phyloP scores from a whole-genome alignment of 106 monocot species.

The Ottelia alismoides region DNA sequence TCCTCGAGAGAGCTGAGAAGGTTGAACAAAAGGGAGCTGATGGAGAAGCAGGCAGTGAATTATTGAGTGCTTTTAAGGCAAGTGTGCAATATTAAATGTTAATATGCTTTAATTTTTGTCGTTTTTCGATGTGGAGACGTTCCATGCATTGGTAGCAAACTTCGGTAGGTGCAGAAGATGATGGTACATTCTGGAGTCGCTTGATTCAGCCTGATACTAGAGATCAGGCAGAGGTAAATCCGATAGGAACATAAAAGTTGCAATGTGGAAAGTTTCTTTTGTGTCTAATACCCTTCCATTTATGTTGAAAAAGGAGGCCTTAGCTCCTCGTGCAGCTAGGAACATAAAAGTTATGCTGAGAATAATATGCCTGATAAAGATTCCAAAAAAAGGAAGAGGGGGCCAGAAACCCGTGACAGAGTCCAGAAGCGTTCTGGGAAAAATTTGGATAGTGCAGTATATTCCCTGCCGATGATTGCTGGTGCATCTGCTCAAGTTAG shows the following conservation, averaged over 20 bases:
- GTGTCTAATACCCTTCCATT: background rate
- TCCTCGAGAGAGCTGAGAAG: conserved; percentile 99
- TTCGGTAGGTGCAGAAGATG: conserved; percentile 88
- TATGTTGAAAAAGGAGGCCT: conserved; percentile 37
- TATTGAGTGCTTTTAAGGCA: conserved; percentile 95
- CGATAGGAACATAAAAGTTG: background rate
- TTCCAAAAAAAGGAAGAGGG: conserved; percentile 47
- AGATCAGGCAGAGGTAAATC: conserved; percentile 57
- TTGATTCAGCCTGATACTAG: conserved; percentile 82
- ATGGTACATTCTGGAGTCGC: conserved; percentile 94
- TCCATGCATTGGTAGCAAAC: conserved; percentile 64
- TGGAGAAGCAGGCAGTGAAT: conserved; percentile 77
- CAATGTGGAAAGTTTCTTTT: background rate
- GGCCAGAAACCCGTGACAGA: conserved; percentile 46
- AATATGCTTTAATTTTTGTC: too few relatives aligned
- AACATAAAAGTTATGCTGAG: conserved; percentile 96
- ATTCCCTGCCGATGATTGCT: conserved; percentile 58
- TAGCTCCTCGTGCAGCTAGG: conserved; percentile 96
- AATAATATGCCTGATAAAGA: conserved; percentile 36
- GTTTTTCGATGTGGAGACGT: too few relatives aligned
- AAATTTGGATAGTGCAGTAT: conserved; percentile 27
- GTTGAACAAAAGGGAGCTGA: conserved; percentile 75
- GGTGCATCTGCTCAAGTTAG: conserved; percentile 79
- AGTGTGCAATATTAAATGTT: conserved; percentile 2
- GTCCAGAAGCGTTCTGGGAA: conserved; percentile 37